phyloP scores from a whole-genome alignment of 345 rosid genomes.

The Microthlaspi erraticum region DNA sequence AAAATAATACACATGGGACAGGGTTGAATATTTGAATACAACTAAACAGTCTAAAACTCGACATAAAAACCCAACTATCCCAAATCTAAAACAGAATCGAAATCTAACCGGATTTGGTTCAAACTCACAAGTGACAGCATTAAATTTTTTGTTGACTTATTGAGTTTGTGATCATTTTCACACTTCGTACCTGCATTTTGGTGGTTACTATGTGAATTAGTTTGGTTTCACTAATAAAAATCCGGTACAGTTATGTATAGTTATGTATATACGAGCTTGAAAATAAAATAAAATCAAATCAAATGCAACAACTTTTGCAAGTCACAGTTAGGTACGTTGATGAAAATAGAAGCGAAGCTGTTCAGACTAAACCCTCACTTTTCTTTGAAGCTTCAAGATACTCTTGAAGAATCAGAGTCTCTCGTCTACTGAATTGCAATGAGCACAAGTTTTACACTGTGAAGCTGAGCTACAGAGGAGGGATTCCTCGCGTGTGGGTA shows the following conservation, averaged over 20 bases:
- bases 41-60: no score
- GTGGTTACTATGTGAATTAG: no score
- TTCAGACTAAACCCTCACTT: no score
- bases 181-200: no score
- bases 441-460: constrained; percentile 1
- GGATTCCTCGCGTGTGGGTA: neutral
- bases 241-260: neutral
- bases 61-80: neutral
- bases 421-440: neutral
- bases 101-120: neutral
- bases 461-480: no score
- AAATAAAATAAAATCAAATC: no score
- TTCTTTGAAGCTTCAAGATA: no score
- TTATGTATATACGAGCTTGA: no score
- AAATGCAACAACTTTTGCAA: no score
- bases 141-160: neutral
- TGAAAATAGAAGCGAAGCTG: no score
- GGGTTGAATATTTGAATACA: neutral
- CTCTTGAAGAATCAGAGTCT: neutral
- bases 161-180: neutral
- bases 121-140: neutral
- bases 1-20: neutral
- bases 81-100: neutral
- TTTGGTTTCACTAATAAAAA: neutral
- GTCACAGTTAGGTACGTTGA: no score